Percentiles rank a stretch among this genome's conserved stretches.
Evolutionary conservation across 1,284 basidiomycete genomes (phyloP).

Genomic region (Hemileia vastatrix): DNA sequence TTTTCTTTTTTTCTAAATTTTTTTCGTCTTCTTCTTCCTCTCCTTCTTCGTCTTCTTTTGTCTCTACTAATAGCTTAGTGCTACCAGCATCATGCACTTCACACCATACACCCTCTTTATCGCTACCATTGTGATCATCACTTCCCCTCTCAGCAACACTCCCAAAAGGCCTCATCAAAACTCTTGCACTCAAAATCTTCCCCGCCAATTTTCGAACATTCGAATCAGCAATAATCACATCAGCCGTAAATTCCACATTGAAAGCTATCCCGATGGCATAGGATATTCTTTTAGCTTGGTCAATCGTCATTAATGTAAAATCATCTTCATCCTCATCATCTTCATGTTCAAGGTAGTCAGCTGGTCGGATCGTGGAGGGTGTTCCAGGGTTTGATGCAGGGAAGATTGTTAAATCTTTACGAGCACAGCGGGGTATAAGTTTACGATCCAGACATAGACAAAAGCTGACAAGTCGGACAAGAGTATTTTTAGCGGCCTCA

Average conservation of each 20-base stretch:
- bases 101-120: no score
- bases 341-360: conserved; percentile 2
- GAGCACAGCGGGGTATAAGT: neutral
- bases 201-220: conserved; percentile 73
- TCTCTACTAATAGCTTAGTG: no score
- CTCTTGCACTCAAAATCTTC: conserved; percentile 69
- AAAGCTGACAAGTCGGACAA: neutral
- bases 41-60: no score
- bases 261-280: conserved; percentile 67
- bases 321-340: conserved; percentile 62
- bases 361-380: neutral
- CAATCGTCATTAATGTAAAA: conserved; percentile 83
- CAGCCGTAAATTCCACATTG: conserved; percentile 72
- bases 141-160: no score
- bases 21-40: no score
- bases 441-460: conserved; percentile 31
- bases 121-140: no score
- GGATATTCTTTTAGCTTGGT: conserved; percentile 78
- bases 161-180: conserved; percentile 50
- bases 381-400: neutral
- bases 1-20: no score
- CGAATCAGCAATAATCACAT: conserved; percentile 86
- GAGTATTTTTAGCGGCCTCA: neutral
- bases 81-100: no score
- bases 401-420: neutral